Percentiles rank a stretch among this genome's conserved stretches.
These are phyloP conservation scores for Fusarium sp. DNA, from an alignment of 2,329 filamentous ascomycete genomes.

Conservation along the genomic window DNA sequence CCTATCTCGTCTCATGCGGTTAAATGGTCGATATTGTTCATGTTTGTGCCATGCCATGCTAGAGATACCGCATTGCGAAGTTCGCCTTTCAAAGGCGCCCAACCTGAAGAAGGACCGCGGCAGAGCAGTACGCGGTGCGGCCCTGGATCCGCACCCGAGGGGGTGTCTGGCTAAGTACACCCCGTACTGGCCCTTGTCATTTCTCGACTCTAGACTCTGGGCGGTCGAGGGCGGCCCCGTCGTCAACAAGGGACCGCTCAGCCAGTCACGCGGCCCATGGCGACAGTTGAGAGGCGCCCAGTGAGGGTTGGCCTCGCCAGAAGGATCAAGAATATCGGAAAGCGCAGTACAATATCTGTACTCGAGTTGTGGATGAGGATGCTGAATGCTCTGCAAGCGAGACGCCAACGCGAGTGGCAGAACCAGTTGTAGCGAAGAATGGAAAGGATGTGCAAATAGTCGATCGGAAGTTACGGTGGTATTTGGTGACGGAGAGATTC, in stretches of 20 bases:
- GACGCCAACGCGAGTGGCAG: conserved; percentile 16
- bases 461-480: background rate
- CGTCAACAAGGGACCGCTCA: conserved; percentile 23
- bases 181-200: conserved; percentile 22
- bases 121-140: conserved; percentile 20
- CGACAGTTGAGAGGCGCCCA: conserved; percentile 26
- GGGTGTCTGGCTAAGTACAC: conserved; percentile 14
- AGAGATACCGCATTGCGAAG: background rate
- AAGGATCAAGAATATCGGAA: conserved; percentile 22
- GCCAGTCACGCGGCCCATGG: conserved; percentile 30
- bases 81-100: conserved; percentile 15
- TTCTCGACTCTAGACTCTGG: conserved; percentile 30
- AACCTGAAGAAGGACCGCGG: conserved; percentile 32
- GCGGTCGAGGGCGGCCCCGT: conserved; percentile 22
- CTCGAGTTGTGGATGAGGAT: conserved; percentile 5
- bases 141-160: conserved; percentile 17
- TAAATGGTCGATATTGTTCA: background rate
- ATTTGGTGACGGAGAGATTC: conserved; percentile 22
- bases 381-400: conserved; percentile 5
- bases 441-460: conserved; percentile 10
- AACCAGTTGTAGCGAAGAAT: conserved; percentile 7
- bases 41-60: conserved; percentile 2
- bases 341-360: background rate
- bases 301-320: conserved; percentile 30
- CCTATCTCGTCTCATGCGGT: background rate